phyloP scores from a whole-genome alignment of 345 rosid species.

The Odontarrhena argentea region DNA sequence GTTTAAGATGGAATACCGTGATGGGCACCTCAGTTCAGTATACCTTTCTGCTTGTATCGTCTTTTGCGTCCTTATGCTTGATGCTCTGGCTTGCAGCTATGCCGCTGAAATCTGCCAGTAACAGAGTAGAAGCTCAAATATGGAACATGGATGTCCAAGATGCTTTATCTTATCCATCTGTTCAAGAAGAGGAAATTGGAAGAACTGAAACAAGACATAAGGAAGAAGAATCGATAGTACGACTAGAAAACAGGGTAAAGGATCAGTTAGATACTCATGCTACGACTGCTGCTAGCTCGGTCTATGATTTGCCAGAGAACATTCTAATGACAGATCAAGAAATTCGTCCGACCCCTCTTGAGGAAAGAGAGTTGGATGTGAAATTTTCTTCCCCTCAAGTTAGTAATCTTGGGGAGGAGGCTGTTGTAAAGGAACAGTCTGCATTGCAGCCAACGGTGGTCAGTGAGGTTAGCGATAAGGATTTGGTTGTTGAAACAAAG shows the following conservation, averaged over 20 bases:
- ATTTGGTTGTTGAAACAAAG: slow-evolving; percentile 44
- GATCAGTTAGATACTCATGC: slow-evolving; percentile 45
- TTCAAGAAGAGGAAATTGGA: slow-evolving; percentile 47
- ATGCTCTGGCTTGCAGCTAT: slow-evolving; percentile 90
- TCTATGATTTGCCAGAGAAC: slow-evolving; percentile 55
- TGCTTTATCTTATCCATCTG: slow-evolving; percentile 43
- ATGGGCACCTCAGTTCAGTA: slow-evolving; percentile 56
- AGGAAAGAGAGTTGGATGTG: slow-evolving; percentile 46
- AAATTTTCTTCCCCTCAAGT: slow-evolving; percentile 38
- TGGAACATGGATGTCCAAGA: slow-evolving; percentile 60
- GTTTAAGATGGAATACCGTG: slow-evolving; percentile 74
- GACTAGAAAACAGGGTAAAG: slow-evolving; percentile 40
- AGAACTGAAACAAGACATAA: slow-evolving; percentile 41
- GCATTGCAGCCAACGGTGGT: slow-evolving; percentile 35
- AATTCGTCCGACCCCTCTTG: slow-evolving; percentile 44
- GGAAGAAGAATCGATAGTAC: slow-evolving; percentile 43
- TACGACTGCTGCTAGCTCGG: slow-evolving; percentile 45
- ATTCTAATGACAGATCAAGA: slow-evolving; percentile 61
- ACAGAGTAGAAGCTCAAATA: slow-evolving; percentile 51
- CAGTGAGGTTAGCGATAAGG: slow-evolving; percentile 46
- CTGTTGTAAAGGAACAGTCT: slow-evolving; percentile 35
- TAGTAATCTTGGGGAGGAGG: slow-evolving; percentile 28
- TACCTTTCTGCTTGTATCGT: slow-evolving; percentile 58
- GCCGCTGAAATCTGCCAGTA: slow-evolving; percentile 79
- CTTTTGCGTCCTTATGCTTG: slow-evolving; percentile 70